These are phyloP conservation scores for Fusarium pseudocircinatum DNA, from an alignment of 2,329 filamentous ascomycete genomes.

Conservation along the genomic window DNA sequence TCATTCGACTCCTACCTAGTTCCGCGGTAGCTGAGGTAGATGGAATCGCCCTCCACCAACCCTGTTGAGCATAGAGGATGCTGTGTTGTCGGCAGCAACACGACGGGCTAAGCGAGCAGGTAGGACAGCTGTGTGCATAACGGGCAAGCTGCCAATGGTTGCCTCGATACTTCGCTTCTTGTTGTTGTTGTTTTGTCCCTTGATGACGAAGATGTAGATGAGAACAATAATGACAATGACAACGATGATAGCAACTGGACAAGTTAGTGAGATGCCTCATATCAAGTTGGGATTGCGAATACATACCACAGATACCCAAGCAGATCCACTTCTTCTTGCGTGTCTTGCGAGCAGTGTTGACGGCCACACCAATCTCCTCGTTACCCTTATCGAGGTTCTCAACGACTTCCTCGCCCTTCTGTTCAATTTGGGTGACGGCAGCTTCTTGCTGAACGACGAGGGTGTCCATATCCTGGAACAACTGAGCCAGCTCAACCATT, in stretches of 20 bases:
- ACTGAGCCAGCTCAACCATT: slow-evolving; percentile 84
- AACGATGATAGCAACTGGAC: slow-evolving; percentile 60
- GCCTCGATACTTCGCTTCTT: slow-evolving; percentile 46
- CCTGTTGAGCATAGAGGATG: slow-evolving; percentile 17
- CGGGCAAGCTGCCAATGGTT: slow-evolving; percentile 31
- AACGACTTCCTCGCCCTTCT: slow-evolving; percentile 85
- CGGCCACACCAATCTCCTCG: slow-evolving; percentile 81
- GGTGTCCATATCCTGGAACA: slow-evolving; percentile 90
- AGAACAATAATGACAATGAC: slow-evolving; percentile 63
- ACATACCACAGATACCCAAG: slow-evolving; percentile 75
- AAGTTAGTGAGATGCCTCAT: slow-evolving; percentile 39
- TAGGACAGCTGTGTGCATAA: slow-evolving; percentile 38
- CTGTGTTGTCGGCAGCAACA: slow-evolving; percentile 3
- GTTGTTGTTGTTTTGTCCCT: slow-evolving; percentile 41
- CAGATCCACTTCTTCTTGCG: slow-evolving; percentile 98
- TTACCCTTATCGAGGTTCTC: slow-evolving; percentile 88
- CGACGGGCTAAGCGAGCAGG: slow-evolving; percentile 28
- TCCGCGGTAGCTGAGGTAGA: slow-evolving; percentile 38
- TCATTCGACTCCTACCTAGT: not conserved
- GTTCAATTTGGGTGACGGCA: slow-evolving; percentile 81
- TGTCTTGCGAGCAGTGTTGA: slow-evolving; percentile 80
- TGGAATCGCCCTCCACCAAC: slow-evolving; percentile 37
- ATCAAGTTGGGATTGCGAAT: not conserved
- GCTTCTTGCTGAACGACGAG: slow-evolving; percentile 88
- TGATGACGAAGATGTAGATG: slow-evolving; percentile 58